These are phyloP conservation scores for Neonectria magnoliae DNA, from an alignment of 2,329 filamentous ascomycete genomes.

Conservation along the genomic window DNA sequence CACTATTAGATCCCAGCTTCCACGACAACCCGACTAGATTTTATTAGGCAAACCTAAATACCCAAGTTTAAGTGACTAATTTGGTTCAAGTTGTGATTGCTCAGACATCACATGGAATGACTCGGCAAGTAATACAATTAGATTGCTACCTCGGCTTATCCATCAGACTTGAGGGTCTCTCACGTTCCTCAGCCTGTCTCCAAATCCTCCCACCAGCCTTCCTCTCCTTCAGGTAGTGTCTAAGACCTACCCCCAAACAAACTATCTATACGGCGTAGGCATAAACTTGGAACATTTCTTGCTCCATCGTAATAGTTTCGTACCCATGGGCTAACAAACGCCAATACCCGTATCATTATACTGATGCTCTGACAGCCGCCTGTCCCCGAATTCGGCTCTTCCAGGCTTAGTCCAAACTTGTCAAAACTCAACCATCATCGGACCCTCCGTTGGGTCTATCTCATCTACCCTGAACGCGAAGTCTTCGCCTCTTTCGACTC, in stretches of 20 bases:
- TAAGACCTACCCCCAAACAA: background rate
- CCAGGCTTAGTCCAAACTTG: slow-evolving; percentile 17
- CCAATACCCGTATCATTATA: background rate
- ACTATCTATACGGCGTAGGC: background rate
- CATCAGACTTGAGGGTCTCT: background rate
- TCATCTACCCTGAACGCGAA: slow-evolving; percentile 4
- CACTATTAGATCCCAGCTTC: too few relatives aligned
- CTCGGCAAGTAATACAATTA: background rate
- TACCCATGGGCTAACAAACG: background rate
- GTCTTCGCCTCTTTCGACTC: background rate
- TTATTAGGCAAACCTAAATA: too few relatives aligned
- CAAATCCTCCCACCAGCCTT: background rate
- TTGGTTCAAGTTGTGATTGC: background rate
- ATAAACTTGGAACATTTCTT: background rate
- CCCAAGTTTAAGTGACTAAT: too few relatives aligned
- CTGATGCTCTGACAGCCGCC: background rate
- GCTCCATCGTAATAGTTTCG: slow-evolving; percentile 10
- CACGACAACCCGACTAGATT: too few relatives aligned
- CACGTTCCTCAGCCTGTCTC: background rate
- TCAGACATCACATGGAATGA: background rate
- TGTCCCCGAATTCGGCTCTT: slow-evolving; percentile 14
- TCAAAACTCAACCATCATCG: slow-evolving; percentile 9
- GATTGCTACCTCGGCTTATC: background rate
- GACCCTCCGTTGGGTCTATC: slow-evolving; percentile 6
- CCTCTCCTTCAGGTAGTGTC: background rate